Evolutionary conservation across 2,329 filamentous ascomycete genomes (phyloP).

Genomic region (Xylaria sp.): DNA sequence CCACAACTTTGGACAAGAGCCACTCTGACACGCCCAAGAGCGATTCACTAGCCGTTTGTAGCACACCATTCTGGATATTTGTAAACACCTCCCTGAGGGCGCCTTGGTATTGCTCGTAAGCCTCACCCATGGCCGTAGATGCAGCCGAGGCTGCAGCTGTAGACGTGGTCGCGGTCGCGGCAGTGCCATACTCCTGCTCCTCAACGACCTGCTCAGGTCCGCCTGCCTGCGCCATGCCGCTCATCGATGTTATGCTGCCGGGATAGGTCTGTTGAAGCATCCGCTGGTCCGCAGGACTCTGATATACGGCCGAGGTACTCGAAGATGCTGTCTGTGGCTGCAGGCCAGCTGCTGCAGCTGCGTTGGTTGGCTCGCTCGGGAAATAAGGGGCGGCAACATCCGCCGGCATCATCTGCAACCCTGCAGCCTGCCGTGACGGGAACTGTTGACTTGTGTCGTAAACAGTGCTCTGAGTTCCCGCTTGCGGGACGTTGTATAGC

Average conservation of each 20-base stretch:
- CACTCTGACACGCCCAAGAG: constrained; percentile 64
- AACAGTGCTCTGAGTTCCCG: constrained; percentile 68
- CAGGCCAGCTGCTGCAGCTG: constrained; percentile 65
- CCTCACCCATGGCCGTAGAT: constrained; percentile 69
- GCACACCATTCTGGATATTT: constrained; percentile 66
- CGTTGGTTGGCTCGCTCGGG: constrained; percentile 70
- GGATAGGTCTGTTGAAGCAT: constrained; percentile 66
- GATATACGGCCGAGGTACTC: constrained; percentile 71
- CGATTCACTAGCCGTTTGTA: constrained; percentile 63
- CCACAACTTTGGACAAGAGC: constrained; percentile 65
- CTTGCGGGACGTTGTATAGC: constrained; percentile 81
- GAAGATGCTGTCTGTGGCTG: constrained; percentile 61
- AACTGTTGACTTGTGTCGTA: constrained; percentile 84
- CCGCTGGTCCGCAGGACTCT: constrained; percentile 64
- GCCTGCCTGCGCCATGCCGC: constrained; percentile 56
- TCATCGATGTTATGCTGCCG: constrained; percentile 58
- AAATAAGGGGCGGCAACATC: constrained; percentile 81
- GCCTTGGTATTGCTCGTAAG: constrained; percentile 72
- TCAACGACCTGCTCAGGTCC: constrained; percentile 62
- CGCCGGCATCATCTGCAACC: constrained; percentile 76
- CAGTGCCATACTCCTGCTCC: constrained; percentile 63
- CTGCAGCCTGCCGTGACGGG: constrained; percentile 78
- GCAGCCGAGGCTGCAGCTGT: not conserved
- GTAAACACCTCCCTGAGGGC: constrained; percentile 76
- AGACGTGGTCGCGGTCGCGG: constrained; percentile 41